Evolutionary conservation across 176 grass and related monocot genomes (phyloP), one percentile per base, ranked within the genome.

Genomic region (Avena insularis): DNA sequence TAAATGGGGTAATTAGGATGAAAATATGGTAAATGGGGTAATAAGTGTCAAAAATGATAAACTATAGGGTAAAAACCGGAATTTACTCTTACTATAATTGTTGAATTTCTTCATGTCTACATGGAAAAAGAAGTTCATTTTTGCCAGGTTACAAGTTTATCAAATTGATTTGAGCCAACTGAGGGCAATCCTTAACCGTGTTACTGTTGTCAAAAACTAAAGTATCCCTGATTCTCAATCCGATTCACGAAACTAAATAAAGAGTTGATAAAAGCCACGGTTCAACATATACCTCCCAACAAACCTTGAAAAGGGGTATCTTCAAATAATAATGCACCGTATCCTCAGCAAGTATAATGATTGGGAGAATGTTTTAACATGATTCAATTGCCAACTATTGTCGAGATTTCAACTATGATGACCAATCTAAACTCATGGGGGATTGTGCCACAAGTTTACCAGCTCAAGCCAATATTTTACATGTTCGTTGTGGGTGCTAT

Each of bases 221-320:
- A 60, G 84, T 50, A 21, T 69, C 54, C 6, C 4, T 50, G 59
- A 82, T 33, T 62, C 59, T 83, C 71, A 60, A 31, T n/a, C 45
- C 27, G 63, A 74, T 65, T 29, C 27, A 80, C 36, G 12, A 25
- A 51, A 9, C 4, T 40, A 40, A 40, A 62, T 78, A 71, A 2
- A 19, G 4, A 61, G 33, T 38, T 77, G 50, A 69, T 49, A 79
- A 19, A 75, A 2, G 46, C 4, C 31, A 6, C 43, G 33, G 20
- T 87, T 55, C 12, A 79, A 47, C 45, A 71, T 82, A 1, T 53
- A 77, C 9, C 54, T 75, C 23, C 49, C 38, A 75, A 85, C 29
- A 82, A 68, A 75, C 43, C 60, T 12, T 35, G 10, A 78, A 78
- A 67, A 82, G 14, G 55, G 49, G 43, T 31, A 75, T 49, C 21